phyloP scores from a whole-genome alignment of 2,329 filamentous ascomycete genomes.

The Emergomyces africanus region DNA sequence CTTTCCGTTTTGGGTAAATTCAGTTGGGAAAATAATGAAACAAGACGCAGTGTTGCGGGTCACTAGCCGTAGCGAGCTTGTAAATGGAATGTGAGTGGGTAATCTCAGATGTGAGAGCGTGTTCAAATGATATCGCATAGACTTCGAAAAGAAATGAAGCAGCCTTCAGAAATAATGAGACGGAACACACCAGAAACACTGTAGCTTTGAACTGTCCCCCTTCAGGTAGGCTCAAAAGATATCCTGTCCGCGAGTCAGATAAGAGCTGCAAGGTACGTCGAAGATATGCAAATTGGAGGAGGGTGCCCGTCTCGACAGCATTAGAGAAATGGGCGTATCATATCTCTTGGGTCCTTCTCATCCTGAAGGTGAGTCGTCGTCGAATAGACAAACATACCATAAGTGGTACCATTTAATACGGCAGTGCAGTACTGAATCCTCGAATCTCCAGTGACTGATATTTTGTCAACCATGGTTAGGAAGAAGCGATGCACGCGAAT shows the following conservation, averaged over 20 bases:
- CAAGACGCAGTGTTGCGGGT: neutral
- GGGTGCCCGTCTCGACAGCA: neutral
- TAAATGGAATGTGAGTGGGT: neutral
- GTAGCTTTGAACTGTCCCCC: conserved; percentile 33
- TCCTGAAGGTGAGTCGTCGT: too few relatives aligned
- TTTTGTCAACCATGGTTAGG: conserved; percentile 46
- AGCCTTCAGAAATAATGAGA: neutral
- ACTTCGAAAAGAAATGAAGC: neutral
- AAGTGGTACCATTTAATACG: conserved; percentile 55
- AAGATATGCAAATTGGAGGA: neutral
- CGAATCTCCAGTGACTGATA: conserved; percentile 49
- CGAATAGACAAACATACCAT: conserved; percentile 35
- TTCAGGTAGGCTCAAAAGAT: conserved; percentile 42
- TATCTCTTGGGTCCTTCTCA: too few relatives aligned
- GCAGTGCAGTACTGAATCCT: conserved; percentile 53
- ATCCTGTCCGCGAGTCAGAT: conserved; percentile 45
- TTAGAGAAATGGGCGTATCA: too few relatives aligned
- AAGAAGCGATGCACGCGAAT: conserved; percentile 36
- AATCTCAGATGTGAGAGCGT: neutral
- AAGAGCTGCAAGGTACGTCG: neutral
- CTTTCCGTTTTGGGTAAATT: neutral
- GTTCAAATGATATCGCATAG: neutral
- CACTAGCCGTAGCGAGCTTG: neutral
- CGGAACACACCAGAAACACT: conserved; percentile 26
- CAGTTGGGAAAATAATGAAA: neutral